These are phyloP conservation scores for Fusarium lyarnte DNA, from an alignment of 2,329 filamentous ascomycete genomes.

Conservation along the genomic window DNA sequence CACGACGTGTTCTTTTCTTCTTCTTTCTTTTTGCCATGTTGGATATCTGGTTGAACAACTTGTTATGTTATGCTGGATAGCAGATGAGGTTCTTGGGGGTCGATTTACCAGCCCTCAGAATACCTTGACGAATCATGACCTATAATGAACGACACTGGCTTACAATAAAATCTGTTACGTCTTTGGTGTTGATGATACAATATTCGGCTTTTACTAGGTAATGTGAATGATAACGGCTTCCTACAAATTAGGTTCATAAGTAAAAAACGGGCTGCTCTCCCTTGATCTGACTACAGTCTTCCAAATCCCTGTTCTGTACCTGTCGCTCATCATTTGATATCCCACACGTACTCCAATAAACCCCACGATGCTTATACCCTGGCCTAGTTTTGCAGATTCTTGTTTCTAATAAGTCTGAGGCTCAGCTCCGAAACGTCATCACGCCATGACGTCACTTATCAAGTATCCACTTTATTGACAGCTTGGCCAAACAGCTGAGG, in stretches of 20 bases:
- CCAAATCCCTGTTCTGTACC: slow-evolving; percentile 1
- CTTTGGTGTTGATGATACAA: not conserved
- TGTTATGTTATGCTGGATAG: slow-evolving; percentile 9
- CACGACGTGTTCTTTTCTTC: not conserved
- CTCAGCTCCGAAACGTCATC: slow-evolving; percentile 14
- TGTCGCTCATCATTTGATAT: slow-evolving; percentile 1
- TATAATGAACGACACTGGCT: slow-evolving; percentile 25
- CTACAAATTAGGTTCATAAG: not conserved
- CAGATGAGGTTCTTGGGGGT: slow-evolving; percentile 3
- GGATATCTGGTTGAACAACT: slow-evolving; percentile 4
- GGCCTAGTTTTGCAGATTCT: not conserved
- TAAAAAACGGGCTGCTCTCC: not conserved
- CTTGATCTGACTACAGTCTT: not conserved
- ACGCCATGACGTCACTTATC: slow-evolving; percentile 20
- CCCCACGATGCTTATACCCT: not conserved
- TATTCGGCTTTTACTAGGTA: too few species aligned
- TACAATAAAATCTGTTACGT: not conserved
- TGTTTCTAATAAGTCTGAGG: not conserved
- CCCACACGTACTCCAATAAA: not conserved
- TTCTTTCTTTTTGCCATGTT: not conserved
- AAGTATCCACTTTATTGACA: not conserved
- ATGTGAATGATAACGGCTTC: not conserved
- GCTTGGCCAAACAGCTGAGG: not conserved
- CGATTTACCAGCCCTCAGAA: slow-evolving; percentile 18
- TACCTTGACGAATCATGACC: slow-evolving; percentile 42